Evolutionary conservation across 2,329 filamentous ascomycete species (phyloP), one percentile per base, ranked within the genome.

Genomic region (Cladosporium phlei): DNA sequence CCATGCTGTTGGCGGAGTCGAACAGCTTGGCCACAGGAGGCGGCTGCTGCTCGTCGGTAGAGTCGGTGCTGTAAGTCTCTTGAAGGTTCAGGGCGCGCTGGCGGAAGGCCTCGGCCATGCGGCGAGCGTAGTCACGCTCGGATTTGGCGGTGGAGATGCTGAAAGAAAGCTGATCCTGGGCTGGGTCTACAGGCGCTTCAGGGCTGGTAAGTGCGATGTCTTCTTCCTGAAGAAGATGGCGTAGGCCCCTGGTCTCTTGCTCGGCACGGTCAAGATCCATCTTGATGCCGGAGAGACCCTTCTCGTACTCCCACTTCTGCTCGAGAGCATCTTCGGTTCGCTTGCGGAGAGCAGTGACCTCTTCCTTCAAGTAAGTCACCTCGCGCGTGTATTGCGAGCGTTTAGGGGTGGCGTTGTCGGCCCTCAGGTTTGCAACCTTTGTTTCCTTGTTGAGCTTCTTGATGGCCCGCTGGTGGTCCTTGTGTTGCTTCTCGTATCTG

Each of bases 201-300:
- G 59, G 55, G 68, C 12, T 77, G 76, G 85, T 82, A 19, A 86
- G 81, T 30, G 83, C 73, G 46, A 90, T 88, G 59, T 96, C 89
- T 56, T 90, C 86, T 64, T 95, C 88, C 51, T 83, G 74, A 16
- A 97, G 76, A 20, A 97, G 73, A 24, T 74, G 78, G 33, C 88
- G 82, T 30, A 98, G 76, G n/a, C 86, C 86, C 30, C 80, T 74
- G 22, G 95, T 95, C 69, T 98, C 93, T 64, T 93, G 86, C 66
- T 96, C 88, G 20, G 93, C 90, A 52, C 90, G 86, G 66, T 97
- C 93, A 32, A 98, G 79, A 62, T 97, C 91, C 86, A 95, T 96
- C 71, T 95, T 95, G 47, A 97, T 71, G 46, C 90, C 88, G 43
- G 81, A 78, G 2, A 97, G 73, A 14, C 88, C 88, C 69, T 94